Percentiles rank a stretch among this genome's conserved stretches.
Evolutionary conservation across 768 basidiomycete species (phyloP).

Genomic region (Cyclocybe aegerita): DNA sequence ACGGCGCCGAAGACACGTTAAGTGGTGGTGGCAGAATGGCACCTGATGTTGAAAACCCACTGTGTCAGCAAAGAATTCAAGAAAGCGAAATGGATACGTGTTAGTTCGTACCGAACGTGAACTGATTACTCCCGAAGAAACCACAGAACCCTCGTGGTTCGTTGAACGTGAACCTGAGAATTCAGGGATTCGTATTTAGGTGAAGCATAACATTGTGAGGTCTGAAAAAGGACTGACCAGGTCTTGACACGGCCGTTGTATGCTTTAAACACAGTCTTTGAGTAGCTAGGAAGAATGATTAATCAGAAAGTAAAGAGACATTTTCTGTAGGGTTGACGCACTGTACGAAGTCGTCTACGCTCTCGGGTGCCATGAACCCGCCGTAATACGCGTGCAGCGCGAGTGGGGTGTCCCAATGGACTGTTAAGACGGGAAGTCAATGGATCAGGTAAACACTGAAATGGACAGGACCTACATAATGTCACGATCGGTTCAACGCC

Average conservation of each 20-base stretch:
- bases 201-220: no score
- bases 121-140: constrained; percentile 31
- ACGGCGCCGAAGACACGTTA: constrained; percentile 42
- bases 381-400: constrained; percentile 49
- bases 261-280: constrained; percentile 46
- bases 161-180: constrained; percentile 43
- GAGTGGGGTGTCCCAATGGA: constrained; percentile 51
- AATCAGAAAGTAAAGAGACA: background rate
- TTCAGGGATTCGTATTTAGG: no score
- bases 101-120: constrained; percentile 34
- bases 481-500: constrained; percentile 49
- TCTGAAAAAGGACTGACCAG: constrained; percentile 21
- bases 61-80: background rate
- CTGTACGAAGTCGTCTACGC: constrained; percentile 50
- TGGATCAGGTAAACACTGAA: background rate
- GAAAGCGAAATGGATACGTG: background rate
- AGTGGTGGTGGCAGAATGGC: constrained; percentile 37
- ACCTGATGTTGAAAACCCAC: constrained; percentile 22
- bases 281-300: constrained; percentile 32
- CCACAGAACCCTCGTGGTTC: constrained; percentile 47
- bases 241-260: constrained; percentile 49
- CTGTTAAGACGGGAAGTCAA: constrained; percentile 17
- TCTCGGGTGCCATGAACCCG: constrained; percentile 43
- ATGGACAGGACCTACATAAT: constrained; percentile 35
- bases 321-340: constrained; percentile 12